Evolutionary conservation across 495 filamentous ascomycete genomes (phyloP).

Genomic region (Venustampulla echinocandica): DNA sequence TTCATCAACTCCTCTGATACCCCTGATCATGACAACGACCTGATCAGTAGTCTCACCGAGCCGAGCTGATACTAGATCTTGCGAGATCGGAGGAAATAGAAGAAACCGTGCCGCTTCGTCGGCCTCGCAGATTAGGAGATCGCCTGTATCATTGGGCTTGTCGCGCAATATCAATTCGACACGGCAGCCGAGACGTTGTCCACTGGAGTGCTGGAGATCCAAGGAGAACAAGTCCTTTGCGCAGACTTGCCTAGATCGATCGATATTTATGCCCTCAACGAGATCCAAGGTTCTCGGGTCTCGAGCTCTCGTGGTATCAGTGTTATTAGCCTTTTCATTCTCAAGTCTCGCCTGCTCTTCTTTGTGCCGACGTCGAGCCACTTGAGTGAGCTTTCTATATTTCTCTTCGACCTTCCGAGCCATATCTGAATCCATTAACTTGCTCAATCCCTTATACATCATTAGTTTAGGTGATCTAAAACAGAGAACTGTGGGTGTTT

Average conservation of each 20-base stretch:
- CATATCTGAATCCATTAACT: conserved; percentile 24
- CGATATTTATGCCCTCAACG: conserved; percentile 58
- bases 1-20: conserved; percentile 43
- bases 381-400: conserved; percentile 67
- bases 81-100: conserved; percentile 75
- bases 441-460: conserved; percentile 33
- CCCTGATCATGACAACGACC: conserved; percentile 78
- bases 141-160: conserved; percentile 57
- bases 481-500: no score
- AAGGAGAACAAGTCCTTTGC: conserved; percentile 86
- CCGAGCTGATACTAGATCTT: conserved; percentile 65
- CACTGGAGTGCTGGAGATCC: conserved; percentile 78
- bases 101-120: conserved; percentile 71
- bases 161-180: conserved; percentile 86
- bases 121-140: conserved; percentile 85
- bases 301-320: conserved; percentile 69
- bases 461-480: conserved; percentile 16
- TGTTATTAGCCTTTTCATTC: conserved; percentile 78
- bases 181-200: conserved; percentile 78
- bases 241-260: conserved; percentile 64
- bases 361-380: conserved; percentile 62
- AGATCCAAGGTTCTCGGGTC: conserved; percentile 69
- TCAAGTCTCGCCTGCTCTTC: conserved; percentile 83
- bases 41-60: conserved; percentile 60
- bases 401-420: conserved; percentile 24